Base-by-base conservation (phyloP, 108 stramenopile genomes). In the Discostella pseudostelligera region DNA sequence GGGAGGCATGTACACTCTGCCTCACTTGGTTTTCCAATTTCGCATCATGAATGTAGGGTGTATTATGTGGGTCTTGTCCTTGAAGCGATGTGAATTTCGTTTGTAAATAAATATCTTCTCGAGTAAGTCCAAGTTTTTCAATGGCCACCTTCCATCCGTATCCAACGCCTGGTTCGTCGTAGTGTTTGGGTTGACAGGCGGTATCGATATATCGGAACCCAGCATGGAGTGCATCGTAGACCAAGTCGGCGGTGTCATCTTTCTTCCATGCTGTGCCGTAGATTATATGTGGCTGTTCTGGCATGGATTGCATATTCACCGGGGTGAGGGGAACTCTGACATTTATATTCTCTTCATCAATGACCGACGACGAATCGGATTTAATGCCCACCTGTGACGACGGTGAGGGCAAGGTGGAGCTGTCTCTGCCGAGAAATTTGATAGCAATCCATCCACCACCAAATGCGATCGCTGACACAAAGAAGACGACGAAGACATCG, bases 191-290 rank as follows among this genome's bases (percentile, higher is more conserved):
- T 66, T 96, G 96, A 62, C 93, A 94, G 11, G 96, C 96, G 20
- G 96, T 96, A 65, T 96, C 96, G 63, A 96, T 88, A 70, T 86
- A 91, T 8, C 93, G 84, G 57, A 96, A 96, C 39, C 96, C 96
- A 16, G 87, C 58, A 10, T 72, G 40, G n/a, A 93, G 65, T 20
- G 96, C 96, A 16, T 88, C 56, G 9, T 61, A 48, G 8, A 94
- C 96, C 39, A 85, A 69, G 37, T 64, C 24, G 13, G 91, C 84
- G 0, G 96, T 96, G 9, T 74, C 49, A 12, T 92, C 93, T 74
- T 90, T 87, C 67, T 96, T 96, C 96, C 96, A 96, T 0, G 96
- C 96, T 11, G 96, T 96, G 10, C 95, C 92, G 65, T 96, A 96
- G 16, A 86, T 26, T 6, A 85, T 8, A 36, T 76, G 71, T 1